Evolutionary conservation across 352 stramenopile species (phyloP).

Genomic region (Globisporangium solare): DNA sequence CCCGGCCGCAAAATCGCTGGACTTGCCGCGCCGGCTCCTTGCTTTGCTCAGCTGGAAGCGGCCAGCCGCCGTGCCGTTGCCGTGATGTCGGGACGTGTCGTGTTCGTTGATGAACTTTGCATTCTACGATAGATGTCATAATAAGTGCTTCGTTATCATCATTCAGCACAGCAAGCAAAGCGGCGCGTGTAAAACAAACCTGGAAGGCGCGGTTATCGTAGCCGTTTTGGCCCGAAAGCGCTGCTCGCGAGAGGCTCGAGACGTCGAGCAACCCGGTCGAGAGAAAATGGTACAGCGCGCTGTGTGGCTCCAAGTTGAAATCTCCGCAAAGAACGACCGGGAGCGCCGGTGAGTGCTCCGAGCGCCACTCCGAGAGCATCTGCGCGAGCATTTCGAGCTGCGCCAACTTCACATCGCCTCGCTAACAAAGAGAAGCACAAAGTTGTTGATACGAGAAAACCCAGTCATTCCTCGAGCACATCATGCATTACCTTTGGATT

Average conservation of each 20-base stretch:
- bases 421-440: conserved; percentile 23
- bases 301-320: conserved; percentile 65
- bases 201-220: conserved; percentile 16
- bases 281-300: conserved; percentile 60
- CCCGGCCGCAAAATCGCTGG: conserved; percentile 15
- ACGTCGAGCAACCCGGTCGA: conserved; percentile 37
- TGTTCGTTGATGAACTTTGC: conserved; percentile 32
- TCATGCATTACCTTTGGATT: conserved; percentile 57
- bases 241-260: conserved; percentile 36
- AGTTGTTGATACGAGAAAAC: too few species aligned
- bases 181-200: conserved; percentile 7
- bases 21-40: conserved; percentile 14
- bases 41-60: conserved; percentile 25
- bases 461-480: background rate
- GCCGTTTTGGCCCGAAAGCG: conserved; percentile 42
- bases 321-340: conserved; percentile 56
- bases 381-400: conserved; percentile 48
- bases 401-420: conserved; percentile 62
- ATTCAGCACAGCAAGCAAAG: background rate
- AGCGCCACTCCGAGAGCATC: conserved; percentile 23
- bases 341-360: conserved; percentile 10
- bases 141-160: conserved; percentile 1
- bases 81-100: conserved; percentile 26
- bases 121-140: conserved; percentile 15
- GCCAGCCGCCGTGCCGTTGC: conserved; percentile 32